Evolutionary conservation across 371 early-diverging fungal genomes (phyloP), one percentile per base, ranked within the genome.

Genomic region (Furculomyces boomerangus): DNA sequence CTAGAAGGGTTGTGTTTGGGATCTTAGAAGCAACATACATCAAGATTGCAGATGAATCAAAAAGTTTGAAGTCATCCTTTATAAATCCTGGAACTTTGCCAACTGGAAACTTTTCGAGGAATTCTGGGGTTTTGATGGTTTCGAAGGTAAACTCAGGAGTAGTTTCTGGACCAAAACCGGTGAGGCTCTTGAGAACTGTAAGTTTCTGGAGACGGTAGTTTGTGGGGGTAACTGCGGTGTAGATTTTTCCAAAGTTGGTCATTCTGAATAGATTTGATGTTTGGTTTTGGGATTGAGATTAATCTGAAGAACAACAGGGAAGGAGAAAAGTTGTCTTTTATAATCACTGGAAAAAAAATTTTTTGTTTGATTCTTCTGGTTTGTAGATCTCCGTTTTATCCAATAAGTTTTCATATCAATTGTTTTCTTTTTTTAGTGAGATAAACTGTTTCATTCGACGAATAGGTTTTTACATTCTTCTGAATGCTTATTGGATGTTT

Each of bases 11-110:
- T 28, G 64, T 49, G 51, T 57, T 47, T 46, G 49, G 57, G 14
- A 48, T 35, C 57, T 55, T 53, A 40, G 51, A 73, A 64, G 67
- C 73, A 78, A 85, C 74, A 70, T 91, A 88, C 81, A 79, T 78
- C 44, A 86, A 84, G 55, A 93, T 93, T 60, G 91, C 92, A 60
- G 72, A 77, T 60, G 79, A 78, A 74, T 93, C 91, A 60, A 75
- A 77, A 57, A 90, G 59, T 58, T 68, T 65, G 71, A 75, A 76
- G 47, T 80, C 84, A 40, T 85, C 81, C 52, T 78, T 65, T 68
- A 83, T 88, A 61, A 88, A 86, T 46, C 73, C 81, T 35, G 93
- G 93, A 57, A 86, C 76, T 79, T 86, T 79, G 60, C 79, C 84
- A 49, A 62, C 24, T 56, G 91, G 86, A 78, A 83, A 90, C 76